A percentile compares a stretch with the other conserved stretches of the same genome.
phyloP scores from a whole-genome alignment of 1,139 yeast genomes.

The Candida sanyaensis region DNA sequence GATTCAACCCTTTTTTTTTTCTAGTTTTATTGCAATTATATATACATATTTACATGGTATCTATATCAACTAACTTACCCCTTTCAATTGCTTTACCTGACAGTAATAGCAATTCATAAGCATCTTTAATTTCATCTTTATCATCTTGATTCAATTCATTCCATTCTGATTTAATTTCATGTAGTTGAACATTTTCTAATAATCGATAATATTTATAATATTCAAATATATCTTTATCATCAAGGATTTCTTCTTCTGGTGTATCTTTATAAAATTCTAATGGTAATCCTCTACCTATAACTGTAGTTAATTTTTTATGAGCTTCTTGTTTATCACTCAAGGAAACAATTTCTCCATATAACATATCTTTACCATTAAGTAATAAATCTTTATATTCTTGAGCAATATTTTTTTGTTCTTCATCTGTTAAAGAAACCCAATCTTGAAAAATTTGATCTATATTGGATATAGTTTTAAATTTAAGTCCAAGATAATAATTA shows the following conservation, averaged over 20 bases:
- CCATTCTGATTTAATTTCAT: constrained; percentile 21
- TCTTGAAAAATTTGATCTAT: background rate
- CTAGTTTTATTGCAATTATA: background rate
- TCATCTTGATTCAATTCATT: constrained; percentile 24
- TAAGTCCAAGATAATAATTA: constrained; percentile 7
- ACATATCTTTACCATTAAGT: constrained; percentile 30
- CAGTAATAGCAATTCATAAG: constrained; percentile 27
- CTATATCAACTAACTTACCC: constrained; percentile 26
- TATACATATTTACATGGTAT: background rate
- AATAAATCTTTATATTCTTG: constrained; percentile 30
- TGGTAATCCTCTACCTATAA: background rate
- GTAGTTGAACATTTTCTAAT: background rate
- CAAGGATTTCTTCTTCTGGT: background rate
- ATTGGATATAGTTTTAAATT: background rate
- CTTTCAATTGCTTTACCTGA: constrained; percentile 31
- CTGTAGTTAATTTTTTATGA: background rate
- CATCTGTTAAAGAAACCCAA: constrained; percentile 11
- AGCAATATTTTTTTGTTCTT: constrained; percentile 26
- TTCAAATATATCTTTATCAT: background rate
- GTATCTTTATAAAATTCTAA: background rate
- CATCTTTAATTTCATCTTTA: constrained; percentile 27
- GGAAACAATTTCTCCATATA: constrained; percentile 31
- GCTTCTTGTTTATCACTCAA: constrained; percentile 15
- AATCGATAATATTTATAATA: constrained; percentile 2
- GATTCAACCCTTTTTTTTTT: too few species aligned